Base-by-base conservation (phyloP, 2,329 filamentous ascomycete genomes). In the Seiridium unicorne region DNA sequence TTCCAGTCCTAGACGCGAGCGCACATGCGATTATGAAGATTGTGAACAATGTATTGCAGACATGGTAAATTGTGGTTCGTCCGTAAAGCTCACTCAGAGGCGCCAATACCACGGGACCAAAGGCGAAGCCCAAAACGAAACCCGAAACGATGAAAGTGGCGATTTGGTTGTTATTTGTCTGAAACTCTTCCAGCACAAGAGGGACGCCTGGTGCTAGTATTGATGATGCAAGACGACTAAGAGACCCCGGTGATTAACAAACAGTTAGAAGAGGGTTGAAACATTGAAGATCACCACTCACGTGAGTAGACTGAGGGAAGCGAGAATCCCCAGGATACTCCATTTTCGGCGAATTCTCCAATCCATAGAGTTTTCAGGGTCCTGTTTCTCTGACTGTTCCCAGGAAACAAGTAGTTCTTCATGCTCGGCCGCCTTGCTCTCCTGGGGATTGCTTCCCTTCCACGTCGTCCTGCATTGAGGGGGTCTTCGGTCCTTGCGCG, bases 31-130 rank as follows among this genome's bases (percentile, higher is more conserved):
- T 68, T 34, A 44, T 44, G 55, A 62, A 67, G 32, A 59, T 60
- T n/a, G 81, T 70, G 63, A 81, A 83, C 5, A 75, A 65, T 13
- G 73, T 44, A 60, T 82, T 81, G 66, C 73, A 77, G 47, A 70
- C 57, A 62, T 83, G 75, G 64, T 84, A 84, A 36, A 85, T 69
- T 13, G 74, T 67, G 11, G 76, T 70, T 3, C 84, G 79, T 31
- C 84, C 84, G 64, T 82, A 85, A 7, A 85, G 68, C 67, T 89
- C 86, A 8, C 79, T 84, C 8, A 87, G 58, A 13, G 87, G 85
- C 0, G 83, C 84, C 57, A 84, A 80, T 5, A 88, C 62, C 51
- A 82, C 73, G 0, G 86, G 85, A 0, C 85, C 86, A 35, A 62
- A 60, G 32, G 61, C 61, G 13, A 61, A 61, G 36, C 60, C 60